These are phyloP conservation scores for Fusarium multiceps DNA, from an alignment of 2,329 filamentous ascomycete genomes.

Conservation along the genomic window DNA sequence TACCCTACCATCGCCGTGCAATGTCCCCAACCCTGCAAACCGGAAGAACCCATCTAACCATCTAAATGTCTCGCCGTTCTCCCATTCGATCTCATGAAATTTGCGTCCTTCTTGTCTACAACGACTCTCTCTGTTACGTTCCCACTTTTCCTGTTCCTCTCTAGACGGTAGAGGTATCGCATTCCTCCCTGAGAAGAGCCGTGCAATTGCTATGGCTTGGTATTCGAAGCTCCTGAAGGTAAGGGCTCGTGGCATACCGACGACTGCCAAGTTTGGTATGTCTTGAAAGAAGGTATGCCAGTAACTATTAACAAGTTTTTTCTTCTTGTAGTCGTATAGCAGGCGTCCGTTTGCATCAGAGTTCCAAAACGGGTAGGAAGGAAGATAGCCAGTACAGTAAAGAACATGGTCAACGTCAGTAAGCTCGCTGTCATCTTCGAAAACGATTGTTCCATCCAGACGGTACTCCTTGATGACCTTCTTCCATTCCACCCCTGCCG, in stretches of 20 bases:
- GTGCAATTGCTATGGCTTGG: conserved; percentile 64
- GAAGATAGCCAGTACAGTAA: conserved; percentile 58
- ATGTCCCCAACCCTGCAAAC: conserved; percentile 60
- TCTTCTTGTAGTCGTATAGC: conserved; percentile 62
- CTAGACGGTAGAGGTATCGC: conserved; percentile 52
- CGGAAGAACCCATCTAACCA: conserved; percentile 60
- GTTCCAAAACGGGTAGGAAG: conserved; percentile 64
- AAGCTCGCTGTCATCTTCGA: conserved; percentile 52
- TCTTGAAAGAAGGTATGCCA: conserved; percentile 65
- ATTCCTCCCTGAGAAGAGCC: conserved; percentile 59
- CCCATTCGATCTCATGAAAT: conserved; percentile 66
- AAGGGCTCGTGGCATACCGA: conserved; percentile 63
- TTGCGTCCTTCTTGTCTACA: conserved; percentile 50
- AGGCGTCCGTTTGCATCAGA: conserved; percentile 55
- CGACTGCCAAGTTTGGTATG: conserved; percentile 60
- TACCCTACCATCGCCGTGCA: conserved; percentile 59
- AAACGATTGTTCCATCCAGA: conserved; percentile 57
- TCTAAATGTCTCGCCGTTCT: conserved; percentile 60
- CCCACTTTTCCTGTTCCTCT: conserved; percentile 59
- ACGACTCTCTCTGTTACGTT: conserved; percentile 51
- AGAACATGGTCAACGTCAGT: conserved; percentile 54
- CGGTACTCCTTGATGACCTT: conserved; percentile 60
- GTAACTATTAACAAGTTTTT: conserved; percentile 59
- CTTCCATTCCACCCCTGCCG: conserved; percentile 63
- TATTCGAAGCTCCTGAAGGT: conserved; percentile 68